These are phyloP conservation scores for Kwoniella pini DNA, from an alignment of 768 basidiomycete species.

Conservation along the genomic window DNA sequence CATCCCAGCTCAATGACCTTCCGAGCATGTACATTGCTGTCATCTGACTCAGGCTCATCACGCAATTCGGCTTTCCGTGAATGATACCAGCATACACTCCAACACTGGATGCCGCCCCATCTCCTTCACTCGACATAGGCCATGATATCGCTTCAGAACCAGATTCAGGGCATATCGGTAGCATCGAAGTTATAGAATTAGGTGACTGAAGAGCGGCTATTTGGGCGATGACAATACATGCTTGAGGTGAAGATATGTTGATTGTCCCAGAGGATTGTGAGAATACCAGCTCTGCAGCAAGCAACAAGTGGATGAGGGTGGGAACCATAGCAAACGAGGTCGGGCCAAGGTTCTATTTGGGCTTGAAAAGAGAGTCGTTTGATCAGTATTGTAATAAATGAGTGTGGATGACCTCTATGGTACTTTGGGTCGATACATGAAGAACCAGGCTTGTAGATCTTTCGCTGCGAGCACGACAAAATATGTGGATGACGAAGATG, in stretches of 20 bases:
- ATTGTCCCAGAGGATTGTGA: constrained; percentile 27
- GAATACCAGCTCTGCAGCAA: background rate
- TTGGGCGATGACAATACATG: constrained; percentile 40
- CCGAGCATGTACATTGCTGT: constrained; percentile 41
- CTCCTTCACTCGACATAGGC: constrained; percentile 30
- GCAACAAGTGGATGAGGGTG: background rate
- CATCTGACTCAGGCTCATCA: constrained; percentile 34
- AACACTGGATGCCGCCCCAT: constrained; percentile 32
- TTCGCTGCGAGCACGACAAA: background rate
- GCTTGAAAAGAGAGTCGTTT: too few relatives aligned
- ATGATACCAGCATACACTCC: constrained; percentile 31
- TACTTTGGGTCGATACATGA: too few relatives aligned
- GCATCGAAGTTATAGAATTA: constrained; percentile 20
- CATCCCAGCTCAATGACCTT: constrained; percentile 34
- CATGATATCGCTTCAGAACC: constrained; percentile 20
- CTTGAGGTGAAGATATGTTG: constrained; percentile 16
- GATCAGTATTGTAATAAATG: background rate
- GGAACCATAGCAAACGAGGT: background rate
- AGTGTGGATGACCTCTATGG: constrained; percentile 1
- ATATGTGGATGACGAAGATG: background rate
- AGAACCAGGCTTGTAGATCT: too few relatives aligned
- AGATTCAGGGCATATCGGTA: constrained; percentile 30
- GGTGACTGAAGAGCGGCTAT: constrained; percentile 24
- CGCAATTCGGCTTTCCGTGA: constrained; percentile 28
- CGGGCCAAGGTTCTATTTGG: too few relatives aligned